These are phyloP conservation scores for Ophiocytium majus DNA, from an alignment of 352 stramenopile genomes.

Conservation along the genomic window DNA sequence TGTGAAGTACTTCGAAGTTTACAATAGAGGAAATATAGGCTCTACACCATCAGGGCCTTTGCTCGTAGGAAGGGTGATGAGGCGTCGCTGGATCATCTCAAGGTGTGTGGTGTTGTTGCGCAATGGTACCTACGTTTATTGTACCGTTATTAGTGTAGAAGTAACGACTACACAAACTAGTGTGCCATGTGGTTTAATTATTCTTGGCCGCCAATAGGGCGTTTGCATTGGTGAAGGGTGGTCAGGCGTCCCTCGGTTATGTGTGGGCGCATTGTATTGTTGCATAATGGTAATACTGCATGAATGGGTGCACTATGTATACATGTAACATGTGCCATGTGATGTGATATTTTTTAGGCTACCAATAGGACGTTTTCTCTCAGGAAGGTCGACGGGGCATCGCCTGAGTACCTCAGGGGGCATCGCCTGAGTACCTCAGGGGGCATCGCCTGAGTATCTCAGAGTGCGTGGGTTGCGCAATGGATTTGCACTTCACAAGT, in stretches of 20 bases:
- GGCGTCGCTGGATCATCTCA: slow-evolving; percentile 35
- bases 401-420: slow-evolving; percentile 45
- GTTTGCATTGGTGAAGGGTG: slow-evolving; percentile 47
- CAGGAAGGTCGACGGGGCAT: slow-evolving; percentile 37
- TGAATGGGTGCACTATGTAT: background rate
- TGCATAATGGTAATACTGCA: background rate
- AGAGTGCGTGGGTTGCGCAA: slow-evolving; percentile 40
- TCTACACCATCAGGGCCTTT: slow-evolving; percentile 53
- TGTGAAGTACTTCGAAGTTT: too few relatives aligned
- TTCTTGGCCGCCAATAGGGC: slow-evolving; percentile 41
- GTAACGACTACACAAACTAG: background rate
- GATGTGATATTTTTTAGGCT: too few relatives aligned
- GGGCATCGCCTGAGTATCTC: slow-evolving; percentile 32
- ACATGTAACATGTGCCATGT: too few relatives aligned
- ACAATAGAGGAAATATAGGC: too few relatives aligned
- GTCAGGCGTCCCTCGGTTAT: slow-evolving; percentile 32
- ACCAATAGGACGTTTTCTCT: slow-evolving; percentile 52
- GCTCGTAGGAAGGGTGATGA: slow-evolving; percentile 50
- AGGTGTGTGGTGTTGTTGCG: slow-evolving; percentile 33
- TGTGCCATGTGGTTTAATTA: background rate
- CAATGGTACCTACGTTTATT: too few relatives aligned
- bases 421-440: background rate
- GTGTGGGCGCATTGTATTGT: slow-evolving; percentile 28
- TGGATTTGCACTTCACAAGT: too few relatives aligned
- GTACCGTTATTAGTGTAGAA: background rate